These are phyloP conservation scores for Nepenthes alata DNA, from an alignment of 179 eudicot genomes.

Conservation along the genomic window DNA sequence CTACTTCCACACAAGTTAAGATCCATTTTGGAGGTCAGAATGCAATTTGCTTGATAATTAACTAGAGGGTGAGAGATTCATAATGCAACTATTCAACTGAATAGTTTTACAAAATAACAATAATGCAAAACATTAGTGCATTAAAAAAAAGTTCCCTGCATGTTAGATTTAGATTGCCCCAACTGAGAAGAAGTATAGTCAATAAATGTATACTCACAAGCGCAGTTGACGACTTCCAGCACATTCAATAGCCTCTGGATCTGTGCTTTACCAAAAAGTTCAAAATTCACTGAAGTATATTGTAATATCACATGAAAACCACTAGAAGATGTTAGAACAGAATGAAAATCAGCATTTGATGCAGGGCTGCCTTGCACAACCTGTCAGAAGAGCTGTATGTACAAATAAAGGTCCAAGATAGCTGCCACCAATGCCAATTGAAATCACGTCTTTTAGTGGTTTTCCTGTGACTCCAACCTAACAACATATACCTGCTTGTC, in stretches of 20 bases:
- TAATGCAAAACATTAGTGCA: too few relatives aligned
- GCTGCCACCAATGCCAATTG: conserved; percentile 97
- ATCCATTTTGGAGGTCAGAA: too few relatives aligned
- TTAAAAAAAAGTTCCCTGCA: not conserved
- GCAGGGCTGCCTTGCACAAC: conserved; percentile 17
- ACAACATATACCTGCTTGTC: conserved; percentile 4
- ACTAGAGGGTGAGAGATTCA: too few relatives aligned
- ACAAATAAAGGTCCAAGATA: conserved; percentile 96
- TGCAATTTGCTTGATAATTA: too few relatives aligned
- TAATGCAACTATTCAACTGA: too few relatives aligned
- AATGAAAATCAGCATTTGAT: not conserved
- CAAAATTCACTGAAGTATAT: not conserved
- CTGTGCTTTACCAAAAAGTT: conserved; percentile 27
- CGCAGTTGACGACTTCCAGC: conserved; percentile 87
- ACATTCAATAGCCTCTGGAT: conserved; percentile 59
- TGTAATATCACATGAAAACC: not conserved
- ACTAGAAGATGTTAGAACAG: not conserved
- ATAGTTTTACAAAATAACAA: too few relatives aligned
- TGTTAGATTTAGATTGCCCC: not conserved
- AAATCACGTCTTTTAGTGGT: conserved; percentile 62
- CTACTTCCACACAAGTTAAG: too few relatives aligned
- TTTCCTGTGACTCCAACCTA: conserved; percentile 97
- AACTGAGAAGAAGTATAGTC: not conserved
- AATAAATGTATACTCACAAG: conserved; percentile 52
- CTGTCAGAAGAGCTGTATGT: conserved; percentile 99